A percentile compares a stretch with the other conserved stretches of the same genome.
Conservation (phyloP, 2,329 filamentous ascomycete genomes). For the Moelleriella libera region DNA sequence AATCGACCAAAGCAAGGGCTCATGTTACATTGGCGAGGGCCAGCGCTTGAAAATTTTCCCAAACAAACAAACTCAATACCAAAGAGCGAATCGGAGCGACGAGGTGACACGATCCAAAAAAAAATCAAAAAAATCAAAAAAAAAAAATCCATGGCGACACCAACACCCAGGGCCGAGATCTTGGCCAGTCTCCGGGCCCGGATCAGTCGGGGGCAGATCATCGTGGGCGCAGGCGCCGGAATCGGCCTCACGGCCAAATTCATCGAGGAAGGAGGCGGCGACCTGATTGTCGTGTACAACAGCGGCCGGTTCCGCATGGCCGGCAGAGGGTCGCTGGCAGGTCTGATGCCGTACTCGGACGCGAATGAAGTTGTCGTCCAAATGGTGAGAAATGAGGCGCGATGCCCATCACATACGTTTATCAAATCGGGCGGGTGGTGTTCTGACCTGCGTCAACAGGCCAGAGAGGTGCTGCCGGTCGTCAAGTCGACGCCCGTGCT, state of each 20-base stretch:
- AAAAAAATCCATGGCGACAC: conserved; percentile 33
- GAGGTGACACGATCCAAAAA: not conserved
- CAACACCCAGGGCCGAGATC: conserved; percentile 40
- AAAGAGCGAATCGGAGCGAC: not conserved
- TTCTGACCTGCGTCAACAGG: conserved; percentile 18
- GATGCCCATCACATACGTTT: not conserved
- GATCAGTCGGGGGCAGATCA: conserved; percentile 39
- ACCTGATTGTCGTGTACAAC: conserved; percentile 62
- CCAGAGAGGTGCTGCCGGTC: conserved; percentile 50
- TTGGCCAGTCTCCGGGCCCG: conserved; percentile 37
- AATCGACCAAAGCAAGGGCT: too few species aligned
- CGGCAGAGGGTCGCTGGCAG: conserved; percentile 52
- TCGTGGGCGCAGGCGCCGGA: conserved; percentile 56
- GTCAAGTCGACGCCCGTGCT: conserved; percentile 51
- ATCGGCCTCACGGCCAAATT: conserved; percentile 60
- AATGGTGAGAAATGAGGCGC: conserved; percentile 31
- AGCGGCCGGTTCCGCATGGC: conserved; percentile 62
- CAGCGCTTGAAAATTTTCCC: too few species aligned
- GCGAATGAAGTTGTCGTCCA: conserved; percentile 57
- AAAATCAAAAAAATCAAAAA: not conserved
- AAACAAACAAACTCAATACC: too few species aligned
- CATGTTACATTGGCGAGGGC: too few species aligned
- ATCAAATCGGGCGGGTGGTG: not conserved
- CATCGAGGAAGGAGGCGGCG: conserved; percentile 52
- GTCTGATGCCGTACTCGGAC: conserved; percentile 57